Conservation (phyloP, 306 rosid species). For the Trifolium fragiferum region DNA sequence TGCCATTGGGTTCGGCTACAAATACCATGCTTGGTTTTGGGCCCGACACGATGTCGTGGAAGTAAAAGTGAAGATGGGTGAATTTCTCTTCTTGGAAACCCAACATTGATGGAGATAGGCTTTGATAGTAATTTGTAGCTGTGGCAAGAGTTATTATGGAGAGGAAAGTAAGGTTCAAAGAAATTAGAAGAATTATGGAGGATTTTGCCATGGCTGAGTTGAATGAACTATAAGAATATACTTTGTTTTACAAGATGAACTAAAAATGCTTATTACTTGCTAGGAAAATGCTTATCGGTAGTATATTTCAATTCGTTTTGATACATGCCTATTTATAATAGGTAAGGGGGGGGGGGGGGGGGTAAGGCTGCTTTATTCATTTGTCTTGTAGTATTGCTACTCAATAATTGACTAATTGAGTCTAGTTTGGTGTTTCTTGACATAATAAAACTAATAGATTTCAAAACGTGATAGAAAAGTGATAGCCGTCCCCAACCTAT, state of each 20-base stretch:
- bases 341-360: background rate
- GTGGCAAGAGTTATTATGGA: background rate
- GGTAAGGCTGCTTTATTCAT: background rate
- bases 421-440: background rate
- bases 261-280: background rate
- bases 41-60: constrained; percentile 60
- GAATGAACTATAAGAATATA: background rate
- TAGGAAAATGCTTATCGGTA: background rate
- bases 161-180: constrained; percentile 18
- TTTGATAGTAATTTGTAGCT: constrained; percentile 35
- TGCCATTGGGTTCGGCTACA: constrained; percentile 52
- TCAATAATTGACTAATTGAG: background rate
- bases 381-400: background rate
- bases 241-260: background rate
- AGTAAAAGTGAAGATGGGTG: constrained; percentile 68
- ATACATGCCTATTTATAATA: background rate
- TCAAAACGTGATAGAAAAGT: background rate
- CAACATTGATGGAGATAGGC: constrained; percentile 24
- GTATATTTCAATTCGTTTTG: background rate
- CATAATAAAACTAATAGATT: background rate
- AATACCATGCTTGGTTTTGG: constrained; percentile 47
- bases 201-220: constrained; percentile 24
- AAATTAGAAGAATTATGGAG: background rate
- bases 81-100: constrained; percentile 55
- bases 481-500: background rate